These are phyloP conservation scores for Clarireedia hainanense DNA, from an alignment of 2,329 filamentous ascomycete species.

Conservation along the genomic window DNA sequence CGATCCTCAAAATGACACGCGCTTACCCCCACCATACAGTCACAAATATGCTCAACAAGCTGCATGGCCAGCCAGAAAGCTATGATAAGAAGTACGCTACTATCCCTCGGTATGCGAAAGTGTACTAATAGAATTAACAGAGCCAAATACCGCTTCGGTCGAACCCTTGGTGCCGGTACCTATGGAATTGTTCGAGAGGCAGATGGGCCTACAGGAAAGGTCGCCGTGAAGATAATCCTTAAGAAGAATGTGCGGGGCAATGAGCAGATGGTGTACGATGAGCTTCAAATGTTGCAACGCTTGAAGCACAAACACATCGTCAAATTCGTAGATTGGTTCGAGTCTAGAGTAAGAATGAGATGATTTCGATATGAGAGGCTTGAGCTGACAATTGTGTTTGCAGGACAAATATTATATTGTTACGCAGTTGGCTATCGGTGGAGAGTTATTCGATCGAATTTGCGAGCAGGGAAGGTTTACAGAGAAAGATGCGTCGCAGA, in stretches of 20 bases:
- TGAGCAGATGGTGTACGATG: slow-evolving; percentile 97
- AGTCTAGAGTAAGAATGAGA: slow-evolving; percentile 66
- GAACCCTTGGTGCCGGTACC: slow-evolving; percentile 89
- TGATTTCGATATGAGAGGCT: neutral
- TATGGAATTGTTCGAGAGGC: slow-evolving; percentile 98
- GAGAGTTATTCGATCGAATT: slow-evolving; percentile 95
- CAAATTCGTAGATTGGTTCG: slow-evolving; percentile 97
- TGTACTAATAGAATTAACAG: slow-evolving; percentile 36
- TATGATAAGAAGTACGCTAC: slow-evolving; percentile 88
- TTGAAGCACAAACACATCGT: slow-evolving; percentile 95
- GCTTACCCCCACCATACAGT: slow-evolving; percentile 42
- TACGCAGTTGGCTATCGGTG: slow-evolving; percentile 89
- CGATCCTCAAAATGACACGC: slow-evolving; percentile 5
- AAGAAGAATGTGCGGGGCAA: slow-evolving; percentile 99
- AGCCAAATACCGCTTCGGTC: slow-evolving; percentile 83
- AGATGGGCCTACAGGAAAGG: slow-evolving; percentile 74
- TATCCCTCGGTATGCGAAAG: neutral
- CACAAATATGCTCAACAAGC: slow-evolving; percentile 85
- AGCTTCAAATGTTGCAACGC: slow-evolving; percentile 85
- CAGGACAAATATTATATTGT: slow-evolving; percentile 99
- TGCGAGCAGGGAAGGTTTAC: slow-evolving; percentile 98
- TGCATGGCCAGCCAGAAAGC: slow-evolving; percentile 92
- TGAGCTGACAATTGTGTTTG: slow-evolving; percentile 5
- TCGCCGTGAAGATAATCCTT: slow-evolving; percentile 96
- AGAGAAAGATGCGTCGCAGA: slow-evolving; percentile 87